These are phyloP conservation scores for Euphorbia lathyris DNA, from an alignment of 345 rosid species.

Conservation along the genomic window DNA sequence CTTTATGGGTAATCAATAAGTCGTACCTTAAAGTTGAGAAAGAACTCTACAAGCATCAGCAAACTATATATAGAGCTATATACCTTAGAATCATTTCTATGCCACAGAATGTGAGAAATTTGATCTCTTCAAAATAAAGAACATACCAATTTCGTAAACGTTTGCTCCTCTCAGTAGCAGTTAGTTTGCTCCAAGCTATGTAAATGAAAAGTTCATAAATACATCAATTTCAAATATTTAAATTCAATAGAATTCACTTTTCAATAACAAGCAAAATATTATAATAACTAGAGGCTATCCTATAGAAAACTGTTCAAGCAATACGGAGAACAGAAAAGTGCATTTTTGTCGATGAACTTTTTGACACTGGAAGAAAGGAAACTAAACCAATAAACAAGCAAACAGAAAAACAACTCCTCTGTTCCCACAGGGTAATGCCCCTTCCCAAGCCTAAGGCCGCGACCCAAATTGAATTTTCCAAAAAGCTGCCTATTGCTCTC, in stretches of 20 bases:
- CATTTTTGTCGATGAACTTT: no score
- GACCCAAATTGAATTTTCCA: no score
- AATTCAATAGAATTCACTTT: no score
- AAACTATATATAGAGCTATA: not conserved
- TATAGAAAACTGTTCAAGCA: no score
- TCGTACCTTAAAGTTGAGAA: slow-evolving; percentile 59
- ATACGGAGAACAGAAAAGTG: no score
- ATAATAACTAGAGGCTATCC: slow-evolving; percentile 8
- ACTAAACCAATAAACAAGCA: not conserved
- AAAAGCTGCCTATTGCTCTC: no score
- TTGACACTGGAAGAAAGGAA: not conserved
- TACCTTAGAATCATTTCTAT: not conserved
- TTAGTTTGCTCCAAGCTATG: slow-evolving; percentile 85
- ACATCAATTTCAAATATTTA: not conserved
- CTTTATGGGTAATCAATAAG: slow-evolving; percentile 71
- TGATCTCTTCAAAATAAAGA: slow-evolving; percentile 1
- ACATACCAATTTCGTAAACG: slow-evolving; percentile 68
- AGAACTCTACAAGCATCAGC: not conserved
- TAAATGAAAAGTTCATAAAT: slow-evolving; percentile 10
- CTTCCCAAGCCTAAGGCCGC: no score
- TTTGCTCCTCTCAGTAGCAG: slow-evolving; percentile 86
- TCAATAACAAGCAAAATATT: not conserved
- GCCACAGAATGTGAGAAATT: not conserved
- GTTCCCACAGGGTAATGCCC: no score
- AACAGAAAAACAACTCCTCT: no score